Base-by-base conservation (phyloP, 768 basidiomycete genomes). In the Boletales sp. region DNA sequence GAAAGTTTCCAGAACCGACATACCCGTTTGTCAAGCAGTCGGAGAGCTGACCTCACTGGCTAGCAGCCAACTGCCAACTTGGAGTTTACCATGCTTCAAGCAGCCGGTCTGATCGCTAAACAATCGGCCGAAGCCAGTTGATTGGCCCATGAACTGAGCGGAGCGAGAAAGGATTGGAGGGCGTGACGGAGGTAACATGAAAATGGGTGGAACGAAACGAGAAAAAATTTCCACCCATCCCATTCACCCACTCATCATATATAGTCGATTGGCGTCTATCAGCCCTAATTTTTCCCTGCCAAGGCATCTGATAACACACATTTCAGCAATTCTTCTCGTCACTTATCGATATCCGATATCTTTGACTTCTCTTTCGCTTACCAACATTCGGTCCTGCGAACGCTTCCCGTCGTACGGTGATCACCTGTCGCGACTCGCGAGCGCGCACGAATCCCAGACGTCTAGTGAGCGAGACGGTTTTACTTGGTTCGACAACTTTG, bases 361-460 rank as follows among this genome's bases (percentile, higher is more conserved):
- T 40, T 5, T 25, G 4, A 5, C 40, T 50, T 28, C 25, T 54
- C 39, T 34, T 44, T 56, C 41, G 40, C 54, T 46, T 57, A 39
- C 57, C 47, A 37, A 5, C 17, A 17, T 33, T 37, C 14, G n/a
- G 42, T 15, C 48, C 32, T 45, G 42, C 10, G 38, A 55, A 41
- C 13, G n/a, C 19, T 40, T 44, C 30, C 37, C 15, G 34, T 13
- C 33, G 17, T 46, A 25, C 18, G 19, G 33, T 2, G 17, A 31
- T 28, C 17, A 19, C 17, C 36, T 8, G 17, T 11, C 1, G 2
- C 8, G 34, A 28, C n/a, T n/a, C n/a, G 33, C 44, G 25, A 2
- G 7, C 25, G 25, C 25, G 25, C 25, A 28, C 6, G 25, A 28
- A 7, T 28, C 25, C 25, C 25, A 28, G 6, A 28, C 7, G 25